Conservation (phyloP, 768 basidiomycete genomes). For the Leucocoprinus leucothites region DNA sequence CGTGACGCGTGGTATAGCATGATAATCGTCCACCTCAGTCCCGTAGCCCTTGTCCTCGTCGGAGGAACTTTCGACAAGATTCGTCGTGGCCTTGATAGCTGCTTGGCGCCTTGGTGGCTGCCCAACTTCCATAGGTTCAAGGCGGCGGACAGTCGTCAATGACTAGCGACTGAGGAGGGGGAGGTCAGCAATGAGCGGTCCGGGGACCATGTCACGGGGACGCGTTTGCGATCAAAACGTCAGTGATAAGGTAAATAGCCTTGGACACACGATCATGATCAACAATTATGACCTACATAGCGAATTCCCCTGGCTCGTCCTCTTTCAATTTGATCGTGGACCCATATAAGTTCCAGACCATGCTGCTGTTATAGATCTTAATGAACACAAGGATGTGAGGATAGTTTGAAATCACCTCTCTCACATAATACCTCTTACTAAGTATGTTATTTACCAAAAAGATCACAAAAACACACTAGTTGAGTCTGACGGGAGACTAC, state of each 20-base stretch:
- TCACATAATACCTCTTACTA: too few species aligned
- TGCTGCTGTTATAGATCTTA: too few species aligned
- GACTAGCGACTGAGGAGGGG: not conserved
- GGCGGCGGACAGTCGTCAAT: not conserved
- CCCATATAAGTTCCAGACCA: too few species aligned
- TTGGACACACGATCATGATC: not conserved
- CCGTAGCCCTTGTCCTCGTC: not conserved
- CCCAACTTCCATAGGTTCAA: not conserved
- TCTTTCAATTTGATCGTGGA: too few species aligned
- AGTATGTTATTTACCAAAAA: too few species aligned
- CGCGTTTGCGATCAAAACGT: not conserved
- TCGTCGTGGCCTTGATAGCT: constrained; percentile 5
- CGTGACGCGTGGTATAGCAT: not conserved
- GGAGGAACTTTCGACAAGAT: constrained; percentile 7
- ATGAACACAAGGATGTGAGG: too few species aligned
- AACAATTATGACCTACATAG: too few species aligned
- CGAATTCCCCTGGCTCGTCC: too few species aligned
- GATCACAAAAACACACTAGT: too few species aligned
- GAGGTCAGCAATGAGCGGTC: not conserved
- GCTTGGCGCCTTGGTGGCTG: constrained; percentile 6
- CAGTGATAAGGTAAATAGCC: too few species aligned
- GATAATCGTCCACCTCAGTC: not conserved
- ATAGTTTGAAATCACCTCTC: too few species aligned
- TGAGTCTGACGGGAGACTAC: too few species aligned
- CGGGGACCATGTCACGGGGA: constrained; percentile 1